Evolutionary conservation across 2,329 filamentous ascomycete species (phyloP), one percentile per base, ranked within the genome.

Genomic region (Myrmaecium sp.): DNA sequence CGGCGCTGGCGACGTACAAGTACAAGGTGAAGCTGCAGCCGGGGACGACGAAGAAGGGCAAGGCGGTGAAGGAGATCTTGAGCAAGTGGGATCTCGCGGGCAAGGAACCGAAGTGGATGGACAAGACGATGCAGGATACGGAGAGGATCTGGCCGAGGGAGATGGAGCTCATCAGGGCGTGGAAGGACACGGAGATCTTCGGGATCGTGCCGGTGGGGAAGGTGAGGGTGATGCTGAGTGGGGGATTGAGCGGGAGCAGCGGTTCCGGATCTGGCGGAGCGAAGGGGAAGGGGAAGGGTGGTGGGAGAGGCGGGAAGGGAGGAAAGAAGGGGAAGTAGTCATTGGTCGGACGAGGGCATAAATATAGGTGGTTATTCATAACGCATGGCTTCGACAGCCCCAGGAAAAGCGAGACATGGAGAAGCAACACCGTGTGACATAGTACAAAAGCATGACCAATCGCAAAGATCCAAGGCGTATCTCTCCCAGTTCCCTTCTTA

Each of bases 11-110:
- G 54, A 69, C 67, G 30, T 79, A 77, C 54, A 94, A 94, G 54
- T 95, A 94, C 60, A 91, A 91, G 52, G 80, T 74, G 28, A 98
- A 98, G 59, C 52, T 98, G 40, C 89, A 95, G 53, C 89, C 89
- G 0, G 89, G 89, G 0, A 55, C 72, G 0, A 66, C 75, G 36
- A 98, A 95, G 63, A 93, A 93, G 57, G 86, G 89, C 6, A 95
- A 94, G 49, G 84, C 83, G 0, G 72, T 93, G 25, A 81, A 80
- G 47, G 86, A 95, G 52, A 75, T 95, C 17, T 53, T 95, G n/a
- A 71, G 74, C 25, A 66, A 68, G 32, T 94, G 86, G 84, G 65
- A 75, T 36, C 52, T 62, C 12, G 81, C 72, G 26, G 67, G 71
- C 5, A 60, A 58, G 28, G 60, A 60, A 26, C 35, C 44, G 5